These are phyloP conservation scores for Hanseniaspora meyeri DNA, from an alignment of 805 yeast genomes.

Conservation along the genomic window DNA sequence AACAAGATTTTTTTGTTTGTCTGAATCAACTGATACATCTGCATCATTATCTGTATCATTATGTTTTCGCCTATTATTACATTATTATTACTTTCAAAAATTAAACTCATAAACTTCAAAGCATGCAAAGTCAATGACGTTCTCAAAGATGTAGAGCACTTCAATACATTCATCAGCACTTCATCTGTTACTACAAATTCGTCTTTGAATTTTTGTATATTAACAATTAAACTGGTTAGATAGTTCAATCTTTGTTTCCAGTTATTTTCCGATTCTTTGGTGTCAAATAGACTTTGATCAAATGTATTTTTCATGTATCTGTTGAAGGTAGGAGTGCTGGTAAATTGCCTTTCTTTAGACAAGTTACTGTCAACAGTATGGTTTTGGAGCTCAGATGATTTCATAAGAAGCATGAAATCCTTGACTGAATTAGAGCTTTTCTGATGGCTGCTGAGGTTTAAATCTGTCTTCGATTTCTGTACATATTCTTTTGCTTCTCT, in stretches of 20 bases:
- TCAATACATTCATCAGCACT: slow-evolving; percentile 47
- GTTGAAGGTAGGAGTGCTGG: not conserved
- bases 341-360: not conserved
- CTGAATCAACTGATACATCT: not conserved
- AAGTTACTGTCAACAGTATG: not conserved
- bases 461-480: not conserved
- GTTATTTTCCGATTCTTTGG: slow-evolving; percentile 74
- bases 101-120: not conserved
- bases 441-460: not conserved
- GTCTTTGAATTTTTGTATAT: slow-evolving; percentile 17
- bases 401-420: not conserved
- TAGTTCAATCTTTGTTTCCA: slow-evolving; percentile 65
- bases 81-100: slow-evolving; percentile 38
- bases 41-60: slow-evolving; percentile 18
- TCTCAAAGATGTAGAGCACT: slow-evolving; percentile 63
- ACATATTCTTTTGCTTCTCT: not conserved
- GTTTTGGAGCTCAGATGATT: not conserved
- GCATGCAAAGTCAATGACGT: slow-evolving; percentile 71
- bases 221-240: slow-evolving; percentile 35
- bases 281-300: slow-evolving; percentile 40
- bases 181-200: slow-evolving; percentile 29
- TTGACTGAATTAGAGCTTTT: not conserved
- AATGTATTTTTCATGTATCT: not conserved
- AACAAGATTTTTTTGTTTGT: slow-evolving; percentile 6
- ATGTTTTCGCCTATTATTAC: slow-evolving; percentile 31